Evolutionary conservation across 495 filamentous ascomycete genomes (phyloP).

Genomic region (Penicilliopsis zonata): DNA sequence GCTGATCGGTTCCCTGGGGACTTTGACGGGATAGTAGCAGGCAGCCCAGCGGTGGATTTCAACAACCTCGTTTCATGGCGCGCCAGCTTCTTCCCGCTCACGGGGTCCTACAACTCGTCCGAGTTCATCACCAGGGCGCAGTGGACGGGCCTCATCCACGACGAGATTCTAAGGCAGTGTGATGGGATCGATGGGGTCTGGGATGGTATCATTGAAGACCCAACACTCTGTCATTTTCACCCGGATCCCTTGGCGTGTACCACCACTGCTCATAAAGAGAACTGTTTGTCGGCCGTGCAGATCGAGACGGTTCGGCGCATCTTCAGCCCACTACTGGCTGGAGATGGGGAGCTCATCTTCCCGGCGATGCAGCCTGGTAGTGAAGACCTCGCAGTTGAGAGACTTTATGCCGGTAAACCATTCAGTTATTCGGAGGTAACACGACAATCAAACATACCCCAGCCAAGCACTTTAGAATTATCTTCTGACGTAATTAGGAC

Average conservation of each 20-base stretch:
- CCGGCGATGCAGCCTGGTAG: constrained; percentile 39
- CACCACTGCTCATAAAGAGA: constrained; percentile 12
- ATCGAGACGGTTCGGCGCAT: constrained; percentile 40
- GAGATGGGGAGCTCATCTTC: constrained; percentile 41
- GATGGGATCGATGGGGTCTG: constrained; percentile 49
- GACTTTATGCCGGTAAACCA: constrained; percentile 26
- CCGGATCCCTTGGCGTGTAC: constrained; percentile 41
- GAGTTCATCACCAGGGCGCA: constrained; percentile 39
- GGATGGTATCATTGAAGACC: constrained; percentile 54
- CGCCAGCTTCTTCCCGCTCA: constrained; percentile 38
- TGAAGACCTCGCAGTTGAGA: constrained; percentile 15
- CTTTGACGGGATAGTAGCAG: constrained; percentile 58
- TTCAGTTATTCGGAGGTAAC: too few species aligned
- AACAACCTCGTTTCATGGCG: constrained; percentile 41
- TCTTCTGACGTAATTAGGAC: too few species aligned
- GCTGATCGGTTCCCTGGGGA: constrained; percentile 38
- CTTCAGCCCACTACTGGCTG: constrained; percentile 39
- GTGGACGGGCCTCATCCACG: constrained; percentile 39
- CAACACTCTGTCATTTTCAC: constrained; percentile 43
- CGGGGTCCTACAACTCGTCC: constrained; percentile 28
- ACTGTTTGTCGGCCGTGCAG: constrained; percentile 46
- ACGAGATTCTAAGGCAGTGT: constrained; percentile 52
- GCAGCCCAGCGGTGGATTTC: constrained; percentile 40
- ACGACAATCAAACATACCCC: too few species aligned
- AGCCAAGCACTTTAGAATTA: too few species aligned